Evolutionary conservation across 1,284 basidiomycete genomes (phyloP).

Genomic region (Cerrena zonata): DNA sequence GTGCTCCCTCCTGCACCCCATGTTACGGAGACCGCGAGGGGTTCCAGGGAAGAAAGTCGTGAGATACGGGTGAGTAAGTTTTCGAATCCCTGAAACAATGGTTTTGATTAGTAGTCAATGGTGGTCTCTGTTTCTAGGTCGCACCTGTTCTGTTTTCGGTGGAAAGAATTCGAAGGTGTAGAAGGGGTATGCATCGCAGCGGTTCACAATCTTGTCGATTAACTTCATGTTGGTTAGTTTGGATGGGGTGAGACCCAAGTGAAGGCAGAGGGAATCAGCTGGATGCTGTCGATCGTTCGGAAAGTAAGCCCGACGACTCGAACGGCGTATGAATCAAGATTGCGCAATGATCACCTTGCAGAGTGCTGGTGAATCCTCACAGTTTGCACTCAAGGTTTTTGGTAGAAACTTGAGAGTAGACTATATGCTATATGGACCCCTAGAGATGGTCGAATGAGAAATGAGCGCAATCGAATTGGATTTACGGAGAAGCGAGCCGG

Average conservation of each 20-base stretch:
- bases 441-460: not conserved
- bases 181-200: conserved; percentile 48
- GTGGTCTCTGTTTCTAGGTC: too few relatives aligned
- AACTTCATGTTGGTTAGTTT: conserved; percentile 53
- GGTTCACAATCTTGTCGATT: conserved; percentile 52
- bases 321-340: not conserved
- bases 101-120: too few relatives aligned
- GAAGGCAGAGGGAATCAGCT: not conserved
- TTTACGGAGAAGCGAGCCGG: not conserved
- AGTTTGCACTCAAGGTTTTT: too few relatives aligned
- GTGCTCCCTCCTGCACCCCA: conserved; percentile 98
- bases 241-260: not conserved
- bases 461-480: not conserved
- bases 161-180: conserved; percentile 95
- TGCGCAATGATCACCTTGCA: conserved; percentile 1
- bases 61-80: conserved; percentile 80
- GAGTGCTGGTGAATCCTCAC: too few relatives aligned
- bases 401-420: too few relatives aligned
- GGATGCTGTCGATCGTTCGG: not conserved
- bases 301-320: not conserved
- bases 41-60: conserved; percentile 63
- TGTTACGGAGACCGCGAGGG: conserved; percentile 82
- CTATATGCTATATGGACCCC: too few relatives aligned
- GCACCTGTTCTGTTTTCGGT: conserved; percentile 81
- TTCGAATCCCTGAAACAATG: conserved; percentile 64